Conservation (phyloP, 2,329 filamentous ascomycete genomes). For the Phialocephala subalpina region DNA sequence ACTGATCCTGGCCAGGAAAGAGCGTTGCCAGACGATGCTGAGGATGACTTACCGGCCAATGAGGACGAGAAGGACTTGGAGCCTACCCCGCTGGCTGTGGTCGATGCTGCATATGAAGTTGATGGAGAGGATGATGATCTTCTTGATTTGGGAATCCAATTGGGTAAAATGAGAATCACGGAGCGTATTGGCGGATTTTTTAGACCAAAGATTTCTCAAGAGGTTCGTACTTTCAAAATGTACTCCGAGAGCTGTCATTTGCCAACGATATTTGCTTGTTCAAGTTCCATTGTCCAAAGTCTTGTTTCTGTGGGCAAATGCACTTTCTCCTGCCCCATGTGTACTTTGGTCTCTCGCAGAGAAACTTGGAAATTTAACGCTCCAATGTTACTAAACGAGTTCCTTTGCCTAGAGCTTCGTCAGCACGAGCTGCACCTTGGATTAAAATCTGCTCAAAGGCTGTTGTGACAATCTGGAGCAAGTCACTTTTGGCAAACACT, state of each 20-base stretch:
- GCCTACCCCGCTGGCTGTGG: conserved; percentile 66
- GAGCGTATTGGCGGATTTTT: conserved; percentile 79
- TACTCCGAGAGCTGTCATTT: neutral
- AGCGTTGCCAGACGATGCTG: conserved; percentile 54
- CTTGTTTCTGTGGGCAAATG: neutral
- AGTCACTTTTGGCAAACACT: too few relatives aligned
- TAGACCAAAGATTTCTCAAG: conserved; percentile 71
- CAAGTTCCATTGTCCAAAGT: neutral
- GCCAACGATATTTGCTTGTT: neutral
- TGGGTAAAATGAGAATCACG: conserved; percentile 77
- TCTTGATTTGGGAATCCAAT: conserved; percentile 74
- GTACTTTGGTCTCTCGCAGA: neutral
- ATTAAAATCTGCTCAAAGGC: neutral
- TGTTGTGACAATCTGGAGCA: too few relatives aligned
- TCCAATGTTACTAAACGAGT: too few relatives aligned
- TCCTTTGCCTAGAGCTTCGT: neutral
- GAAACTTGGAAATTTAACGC: neutral
- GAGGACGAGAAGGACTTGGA: conserved; percentile 70
- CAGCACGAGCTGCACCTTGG: neutral
- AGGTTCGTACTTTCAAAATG: conserved; percentile 35
- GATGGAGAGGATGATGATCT: conserved; percentile 71
- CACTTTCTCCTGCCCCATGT: neutral
- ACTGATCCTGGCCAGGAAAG: conserved; percentile 28
- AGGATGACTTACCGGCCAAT: conserved; percentile 51
- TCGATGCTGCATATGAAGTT: conserved; percentile 74